Evolutionary conservation across 2,329 filamentous ascomycete genomes (phyloP), one percentile per base, ranked within the genome.

Genomic region (Ustulina deusta): DNA sequence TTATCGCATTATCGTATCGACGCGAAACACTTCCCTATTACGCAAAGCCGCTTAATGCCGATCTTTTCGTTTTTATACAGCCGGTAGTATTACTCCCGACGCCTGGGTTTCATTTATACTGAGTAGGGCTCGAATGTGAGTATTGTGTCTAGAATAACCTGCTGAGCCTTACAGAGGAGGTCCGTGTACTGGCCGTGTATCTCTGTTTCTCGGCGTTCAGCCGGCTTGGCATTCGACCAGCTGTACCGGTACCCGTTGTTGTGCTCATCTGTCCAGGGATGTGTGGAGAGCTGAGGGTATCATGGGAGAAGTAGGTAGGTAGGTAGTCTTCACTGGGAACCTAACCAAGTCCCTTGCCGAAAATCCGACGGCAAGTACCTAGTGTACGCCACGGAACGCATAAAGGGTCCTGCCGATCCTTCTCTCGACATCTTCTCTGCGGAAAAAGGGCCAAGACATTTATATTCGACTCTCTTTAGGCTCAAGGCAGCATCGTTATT

Each of bases 401-500:
- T 60, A 61, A 67, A 62, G 63, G 44, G 60, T 58, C 61, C 42
- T 65, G 46, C 54, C 56, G 49, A 56, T 55, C 57, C 61, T 34
- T 44, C 32, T 56, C 20, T 55, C 48, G 42, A 58, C 13, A 44
- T 29, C 6, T 48, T 51, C 52, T 46, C 38, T 54, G 32, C 20
- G 48, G 55, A 59, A 54, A 40, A 40, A 32, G 25, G 58, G 67
- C 67, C 65, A 65, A 70, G 68, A 59, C 9, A 56, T 58, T 62
- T 64, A 68, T 58, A 68, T 69, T 61, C 62, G 36, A 40, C 22
- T 51, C 56, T 38, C 32, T 70, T 70, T 70, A 70, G 68, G 65
- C 68, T 70, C 68, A 70, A 70, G 62, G 13, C 57, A 29, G n/a
- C 38, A 49, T 59, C 55, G 17, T 67, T 58, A 66, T 49, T 64